Base-by-base conservation (phyloP, 768 basidiomycete species). In the Russula sp. region DNA sequence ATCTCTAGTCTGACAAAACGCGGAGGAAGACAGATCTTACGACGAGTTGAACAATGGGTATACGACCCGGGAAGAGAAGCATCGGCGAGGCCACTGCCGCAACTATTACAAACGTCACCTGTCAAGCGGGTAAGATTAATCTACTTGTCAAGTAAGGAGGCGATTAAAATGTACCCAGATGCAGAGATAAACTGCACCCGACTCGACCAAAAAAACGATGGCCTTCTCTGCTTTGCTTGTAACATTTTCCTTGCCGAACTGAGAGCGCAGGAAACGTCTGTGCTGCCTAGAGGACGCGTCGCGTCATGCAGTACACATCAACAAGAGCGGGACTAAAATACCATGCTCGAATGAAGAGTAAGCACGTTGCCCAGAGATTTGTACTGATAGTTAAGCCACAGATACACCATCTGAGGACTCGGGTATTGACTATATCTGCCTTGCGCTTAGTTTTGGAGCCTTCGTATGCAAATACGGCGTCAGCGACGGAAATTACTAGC, bases 321-420 rank as follows among this genome's bases (percentile, higher is more conserved):
- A 32, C 27, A 10, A 27, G 8, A 42, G n/a, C 8, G 14, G 20
- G 51, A 37, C 7, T 16, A 47, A 48, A 57, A 39, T 14, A 59
- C 63, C 63, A 64, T 1, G 57, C 32, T 39, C 37, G 40, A 39
- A 64, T 59, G 45, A 39, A 58, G 34, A 64, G 59, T 32, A 64
- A 47, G 50, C 27, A 8, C 9, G 63, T 64, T 14, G 63, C 63
- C 63, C 63, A 64, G 45, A 64, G 14, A 35, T 64, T 64, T 11
- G 63, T 64, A n/a, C 42, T 14, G 8, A 54, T 27, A 7, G 57
- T 54, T 22, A 59, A n/a, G 9, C 45, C 52, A 45, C 57, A 59
- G 27, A 48, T 44, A 9, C 22, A 11, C 57, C 51, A 54, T 10
- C 51, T 45, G 20, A 59, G 10, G 42, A 27, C 27, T 3, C 27